Evolutionary conservation across 75 land plant species (phyloP).

Genomic region (Cupressus sempervirens): DNA sequence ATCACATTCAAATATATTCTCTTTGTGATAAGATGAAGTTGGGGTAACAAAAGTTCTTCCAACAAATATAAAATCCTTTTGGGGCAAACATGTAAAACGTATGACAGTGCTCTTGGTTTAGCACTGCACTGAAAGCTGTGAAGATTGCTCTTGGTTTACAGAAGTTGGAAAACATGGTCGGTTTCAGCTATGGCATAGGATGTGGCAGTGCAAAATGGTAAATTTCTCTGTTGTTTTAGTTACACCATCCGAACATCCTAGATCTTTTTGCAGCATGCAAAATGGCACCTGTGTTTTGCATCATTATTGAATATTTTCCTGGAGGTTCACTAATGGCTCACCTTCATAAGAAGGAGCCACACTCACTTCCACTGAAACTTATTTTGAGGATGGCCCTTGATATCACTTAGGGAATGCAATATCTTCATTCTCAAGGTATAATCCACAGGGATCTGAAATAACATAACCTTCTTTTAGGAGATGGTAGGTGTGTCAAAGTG

Average conservation of each 20-base stretch:
- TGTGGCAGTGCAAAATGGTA: too few relatives aligned
- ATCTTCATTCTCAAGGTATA: conserved; percentile 64
- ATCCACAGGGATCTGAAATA: conserved; percentile 71
- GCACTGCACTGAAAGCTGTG: too few relatives aligned
- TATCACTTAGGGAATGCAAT: conserved; percentile 62
- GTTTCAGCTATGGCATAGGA: too few relatives aligned
- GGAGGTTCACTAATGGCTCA: conserved; percentile 78
- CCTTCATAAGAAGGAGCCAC: conserved; percentile 68
- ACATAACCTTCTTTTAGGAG: conserved; percentile 59
- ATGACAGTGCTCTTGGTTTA: too few relatives aligned
- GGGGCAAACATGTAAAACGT: too few relatives aligned
- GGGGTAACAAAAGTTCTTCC: too few relatives aligned
- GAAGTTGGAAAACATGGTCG: too few relatives aligned
- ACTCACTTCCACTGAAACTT: conserved; percentile 48
- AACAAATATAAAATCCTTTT: too few relatives aligned
- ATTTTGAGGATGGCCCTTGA: conserved; percentile 57
- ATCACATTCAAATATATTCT: too few relatives aligned
- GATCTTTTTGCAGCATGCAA: conserved; percentile 87
- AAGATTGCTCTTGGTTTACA: too few relatives aligned
- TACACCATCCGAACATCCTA: conserved; percentile 83
- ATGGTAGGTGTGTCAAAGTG: conserved; percentile 50
- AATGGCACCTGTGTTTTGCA: conserved; percentile 78
- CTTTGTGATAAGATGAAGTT: too few relatives aligned
- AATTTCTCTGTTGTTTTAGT: conserved; percentile 59
- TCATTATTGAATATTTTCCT: conserved; percentile 77